Percentiles rank a stretch among this genome's conserved stretches.
phyloP scores from a whole-genome alignment of 495 filamentous ascomycete species.

The Talaromyces proteolyticus region DNA sequence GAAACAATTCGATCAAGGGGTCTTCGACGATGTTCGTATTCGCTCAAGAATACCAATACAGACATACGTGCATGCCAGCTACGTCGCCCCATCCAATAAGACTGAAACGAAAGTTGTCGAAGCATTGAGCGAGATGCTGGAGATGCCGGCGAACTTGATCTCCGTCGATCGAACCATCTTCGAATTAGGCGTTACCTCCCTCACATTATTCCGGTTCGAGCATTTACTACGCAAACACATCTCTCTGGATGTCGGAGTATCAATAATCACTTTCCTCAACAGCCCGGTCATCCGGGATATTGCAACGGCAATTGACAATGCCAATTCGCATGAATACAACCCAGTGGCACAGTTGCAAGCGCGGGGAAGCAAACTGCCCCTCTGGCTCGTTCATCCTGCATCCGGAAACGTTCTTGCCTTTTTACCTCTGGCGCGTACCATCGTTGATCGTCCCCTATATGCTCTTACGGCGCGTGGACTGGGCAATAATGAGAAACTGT shows the following conservation, averaged over 20 bases:
- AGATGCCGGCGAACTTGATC: constrained; percentile 13
- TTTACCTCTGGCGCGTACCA: constrained; percentile 32
- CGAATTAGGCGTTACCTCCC: constrained; percentile 32
- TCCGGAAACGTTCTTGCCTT: constrained; percentile 50
- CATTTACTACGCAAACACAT: constrained; percentile 6
- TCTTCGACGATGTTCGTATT: constrained; percentile 12
- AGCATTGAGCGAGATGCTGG: constrained; percentile 15
- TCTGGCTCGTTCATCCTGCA: constrained; percentile 50
- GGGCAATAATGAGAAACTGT: constrained; percentile 21
- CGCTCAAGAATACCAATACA: constrained; percentile 3
- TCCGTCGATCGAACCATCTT: constrained; percentile 24
- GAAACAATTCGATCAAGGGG: constrained; percentile 17
- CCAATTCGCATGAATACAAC: constrained; percentile 27
- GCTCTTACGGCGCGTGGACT: constrained; percentile 45
- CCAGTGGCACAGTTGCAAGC: constrained; percentile 40
- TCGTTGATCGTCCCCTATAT: constrained; percentile 42
- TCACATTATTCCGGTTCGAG: constrained; percentile 24
- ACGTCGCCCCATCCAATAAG: constrained; percentile 1
- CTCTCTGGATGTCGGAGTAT: constrained; percentile 12
- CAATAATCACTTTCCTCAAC: constrained; percentile 24
- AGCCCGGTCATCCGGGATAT: constrained; percentile 28
- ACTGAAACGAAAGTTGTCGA: constrained; percentile 8
- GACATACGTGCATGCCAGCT: not conserved
- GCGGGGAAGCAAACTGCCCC: constrained; percentile 37
- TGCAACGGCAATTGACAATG: constrained; percentile 18